Evolutionary conservation across 768 basidiomycete genomes (phyloP), one percentile per base, ranked within the genome.

Genomic region (Collybia mongolica): DNA sequence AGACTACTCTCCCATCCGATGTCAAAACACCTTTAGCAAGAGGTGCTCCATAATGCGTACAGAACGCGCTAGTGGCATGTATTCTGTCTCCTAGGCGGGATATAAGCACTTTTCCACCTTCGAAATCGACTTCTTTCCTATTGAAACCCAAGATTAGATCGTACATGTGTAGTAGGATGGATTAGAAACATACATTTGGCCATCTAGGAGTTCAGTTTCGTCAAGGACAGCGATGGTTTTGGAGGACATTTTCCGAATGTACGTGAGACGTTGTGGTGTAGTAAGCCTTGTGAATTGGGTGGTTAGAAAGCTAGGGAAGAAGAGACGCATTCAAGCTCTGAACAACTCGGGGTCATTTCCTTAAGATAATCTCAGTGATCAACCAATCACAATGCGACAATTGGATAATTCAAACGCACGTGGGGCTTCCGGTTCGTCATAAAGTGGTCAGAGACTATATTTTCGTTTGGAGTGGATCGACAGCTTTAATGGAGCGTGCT

Each of bases 1-100:
- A 95, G 43, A 88, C 82, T 17, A 95, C 80, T 52, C 88, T 72
- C 8, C 89, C 92, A 64, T 89, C 86, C 28, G 86, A 76, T 6
- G 86, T 80, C 48, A 93, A 72, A 8, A 92, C 84, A 45, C 92
- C 93, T 66, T 91, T 92, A 4, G 75, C 83, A 2, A 95, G 75
- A 1, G 92, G 91, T 2, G 93, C 93, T 9, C 93, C 93, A 62
- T 93, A 95, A 65, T 96, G 93, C 1, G 92, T 94, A 68, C 93
- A 96, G 67, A 81, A 88, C 2, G 89, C 89, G 53, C 83, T 86
- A 0, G 88, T 93, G 5, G 91, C 89, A 56, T 88, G 76, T 1
- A 92, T 71, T 56, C 86, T 80, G 58, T 87, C 84, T 23, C 86
- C 87, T 15, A 94, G 66, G 44, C 85, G 83, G 46, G 87, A 87